phyloP scores from a whole-genome alignment of 192 early-diverging fungal genomes.

The Cladochytrium replicatum region DNA sequence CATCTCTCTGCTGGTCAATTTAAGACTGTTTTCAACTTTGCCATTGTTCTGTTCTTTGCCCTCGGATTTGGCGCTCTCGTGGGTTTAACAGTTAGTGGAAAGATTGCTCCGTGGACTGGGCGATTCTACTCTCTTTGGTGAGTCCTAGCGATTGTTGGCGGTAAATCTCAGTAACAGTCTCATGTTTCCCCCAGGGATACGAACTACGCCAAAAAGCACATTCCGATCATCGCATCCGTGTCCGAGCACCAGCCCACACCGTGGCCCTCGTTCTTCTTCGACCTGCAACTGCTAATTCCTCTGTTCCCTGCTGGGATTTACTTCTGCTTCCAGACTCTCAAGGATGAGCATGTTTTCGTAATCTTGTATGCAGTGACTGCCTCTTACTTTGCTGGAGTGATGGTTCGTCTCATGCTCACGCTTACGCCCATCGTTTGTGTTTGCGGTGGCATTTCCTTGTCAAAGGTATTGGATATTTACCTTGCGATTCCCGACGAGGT shows the following conservation, averaged over 20 bases:
- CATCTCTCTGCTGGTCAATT: constrained; percentile 78
- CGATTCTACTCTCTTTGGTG: constrained; percentile 99
- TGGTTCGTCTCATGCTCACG: constrained; percentile 98
- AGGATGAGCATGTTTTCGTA: constrained; percentile 96
- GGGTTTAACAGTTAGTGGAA: constrained; percentile 64
- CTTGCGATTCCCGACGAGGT: constrained; percentile 37
- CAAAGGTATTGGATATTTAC: constrained; percentile 80
- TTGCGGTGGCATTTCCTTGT: constrained; percentile 80
- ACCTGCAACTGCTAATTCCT: constrained; percentile 89
- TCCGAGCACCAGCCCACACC: constrained; percentile 99
- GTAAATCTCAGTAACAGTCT: too few species aligned
- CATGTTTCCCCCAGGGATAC: too few species aligned
- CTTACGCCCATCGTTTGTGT: constrained; percentile 97
- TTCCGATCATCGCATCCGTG: constrained; percentile 99
- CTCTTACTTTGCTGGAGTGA: constrained; percentile 98
- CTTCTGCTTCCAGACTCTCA: constrained; percentile 71
- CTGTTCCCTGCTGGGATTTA: constrained; percentile 96
- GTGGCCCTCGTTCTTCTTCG: constrained; percentile 99
- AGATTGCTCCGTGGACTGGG: constrained; percentile 96
- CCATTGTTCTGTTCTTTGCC: constrained; percentile 46
- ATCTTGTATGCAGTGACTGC: constrained; percentile 97
- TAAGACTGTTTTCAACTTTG: constrained; percentile 61
- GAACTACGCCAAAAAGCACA: constrained; percentile 98
- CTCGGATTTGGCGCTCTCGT: constrained; percentile 56
- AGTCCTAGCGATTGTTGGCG: too few species aligned